Base-by-base conservation (phyloP, 805 yeast genomes). In the Peterozyma xylosa region DNA sequence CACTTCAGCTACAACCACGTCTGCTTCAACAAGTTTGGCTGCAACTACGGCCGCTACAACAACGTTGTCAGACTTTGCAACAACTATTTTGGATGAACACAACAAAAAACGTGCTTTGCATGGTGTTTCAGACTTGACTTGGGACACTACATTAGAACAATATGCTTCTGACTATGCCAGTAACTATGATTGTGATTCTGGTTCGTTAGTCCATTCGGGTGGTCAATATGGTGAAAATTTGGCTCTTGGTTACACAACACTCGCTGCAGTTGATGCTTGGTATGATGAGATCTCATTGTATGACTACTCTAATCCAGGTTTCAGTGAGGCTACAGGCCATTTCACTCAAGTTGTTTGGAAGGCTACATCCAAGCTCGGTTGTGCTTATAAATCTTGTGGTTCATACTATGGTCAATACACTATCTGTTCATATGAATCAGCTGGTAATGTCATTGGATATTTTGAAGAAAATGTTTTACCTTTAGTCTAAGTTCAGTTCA, bases 341-440 rank as follows among this genome's bases (percentile, higher is more conserved):
- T 85, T 85, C 67, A 83, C 91, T 13, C 91, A 85, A 63, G 56
- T 83, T 32, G 74, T 85, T 21, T 85, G 95, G 95, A 74, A 74
- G 49, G 53, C 70, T 7, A 65, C 84, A 35, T 63, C 76, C 9
- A 62, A 74, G 50, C 61, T 85, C 15, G 95, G 93, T 41, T 85
- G 95, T 69, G 87, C 78, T 42, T 59, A 57, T 47, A 71, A 74
- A 35, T 47, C 57, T 40, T 75, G 78, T 75, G 68, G 75, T 30
- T 53, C 61, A 40, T 64, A 63, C 47, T 65, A 67, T 56, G 78
- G 79, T 43, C 64, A 68, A 52, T 86, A 86, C 64, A 68, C 83
- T 45, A 75, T 85, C 49, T 88, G 96, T 62, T 78, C 82, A 42
- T 88, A 89, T 62, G 69, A 75, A 57, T 82, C 89, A 32, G 80